phyloP scores from a whole-genome alignment of 2,329 filamentous ascomycete species.

The Trichoderma brevicompactum region DNA sequence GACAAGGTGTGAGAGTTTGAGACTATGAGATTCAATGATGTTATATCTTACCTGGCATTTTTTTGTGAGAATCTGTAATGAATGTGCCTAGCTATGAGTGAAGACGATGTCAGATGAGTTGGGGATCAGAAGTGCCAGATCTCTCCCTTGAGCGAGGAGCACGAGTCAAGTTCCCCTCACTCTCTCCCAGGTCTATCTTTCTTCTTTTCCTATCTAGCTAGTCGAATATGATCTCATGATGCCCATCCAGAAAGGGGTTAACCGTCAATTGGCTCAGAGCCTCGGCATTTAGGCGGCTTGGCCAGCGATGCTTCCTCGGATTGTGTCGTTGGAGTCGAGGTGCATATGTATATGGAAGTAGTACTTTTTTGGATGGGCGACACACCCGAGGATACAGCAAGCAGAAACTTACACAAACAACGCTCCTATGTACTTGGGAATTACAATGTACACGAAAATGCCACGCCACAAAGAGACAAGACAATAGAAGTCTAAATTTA shows the following conservation, averaged over 20 bases:
- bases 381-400: not conserved
- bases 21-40: not conserved
- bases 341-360: not conserved
- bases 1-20: not conserved
- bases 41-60: slow-evolving; percentile 18
- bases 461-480: not conserved
- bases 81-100: not conserved
- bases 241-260: slow-evolving; percentile 2
- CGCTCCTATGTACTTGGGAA: not conserved
- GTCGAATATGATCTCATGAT: slow-evolving; percentile 10
- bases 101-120: not conserved
- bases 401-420: not conserved
- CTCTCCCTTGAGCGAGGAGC: not conserved
- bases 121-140: not conserved
- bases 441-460: not conserved
- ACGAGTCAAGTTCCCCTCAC: slow-evolving; percentile 7
- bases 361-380: slow-evolving; percentile 1
- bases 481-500: not conserved
- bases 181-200: not conserved
- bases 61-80: not conserved
- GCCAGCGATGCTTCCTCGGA: not conserved
- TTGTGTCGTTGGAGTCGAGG: not conserved
- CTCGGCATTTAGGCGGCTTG: slow-evolving; percentile 13
- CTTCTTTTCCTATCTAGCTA: slow-evolving; percentile 1
- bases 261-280: slow-evolving; percentile 9